A percentile compares a stretch with the other conserved stretches of the same genome.
Evolutionary conservation across 495 filamentous ascomycete genomes (phyloP).

Genomic region (Talaromyces ruber): DNA sequence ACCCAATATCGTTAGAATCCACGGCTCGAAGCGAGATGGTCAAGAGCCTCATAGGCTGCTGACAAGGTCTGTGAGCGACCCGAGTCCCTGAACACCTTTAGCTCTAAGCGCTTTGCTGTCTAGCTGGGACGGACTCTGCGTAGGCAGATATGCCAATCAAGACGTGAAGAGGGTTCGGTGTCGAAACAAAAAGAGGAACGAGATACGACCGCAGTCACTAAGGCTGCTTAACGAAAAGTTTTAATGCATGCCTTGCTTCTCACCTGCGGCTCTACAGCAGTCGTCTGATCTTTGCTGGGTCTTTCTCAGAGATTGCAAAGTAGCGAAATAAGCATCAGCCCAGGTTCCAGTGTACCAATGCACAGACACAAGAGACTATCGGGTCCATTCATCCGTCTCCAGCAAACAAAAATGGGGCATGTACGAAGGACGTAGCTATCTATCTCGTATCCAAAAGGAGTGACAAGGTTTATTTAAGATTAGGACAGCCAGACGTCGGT

Average conservation of each 20-base stretch:
- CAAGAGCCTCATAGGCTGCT: slow-evolving; percentile 1
- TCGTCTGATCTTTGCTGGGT: not conserved
- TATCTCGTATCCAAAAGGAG: not conserved
- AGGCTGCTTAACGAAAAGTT: not conserved
- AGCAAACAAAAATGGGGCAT: not conserved
- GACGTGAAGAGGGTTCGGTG: not conserved
- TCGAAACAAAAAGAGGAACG: not conserved
- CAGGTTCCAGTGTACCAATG: not conserved
- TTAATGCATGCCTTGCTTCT: not conserved
- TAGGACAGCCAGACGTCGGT: not conserved
- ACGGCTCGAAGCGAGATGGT: not conserved
- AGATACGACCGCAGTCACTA: not conserved
- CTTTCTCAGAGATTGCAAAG: not conserved
- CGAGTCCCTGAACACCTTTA: not conserved
- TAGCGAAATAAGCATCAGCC: not conserved
- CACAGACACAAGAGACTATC: not conserved
- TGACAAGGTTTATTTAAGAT: not conserved
- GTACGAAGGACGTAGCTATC: not conserved
- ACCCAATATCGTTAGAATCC: not conserved
- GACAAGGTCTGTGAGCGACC: not conserved
- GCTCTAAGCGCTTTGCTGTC: not conserved
- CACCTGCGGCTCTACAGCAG: not conserved
- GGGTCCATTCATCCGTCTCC: not conserved
- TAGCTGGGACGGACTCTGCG: not conserved
- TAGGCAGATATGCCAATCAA: not conserved